phyloP scores from a whole-genome alignment of 306 rosid genomes.

The Lathyrus sativus region DNA sequence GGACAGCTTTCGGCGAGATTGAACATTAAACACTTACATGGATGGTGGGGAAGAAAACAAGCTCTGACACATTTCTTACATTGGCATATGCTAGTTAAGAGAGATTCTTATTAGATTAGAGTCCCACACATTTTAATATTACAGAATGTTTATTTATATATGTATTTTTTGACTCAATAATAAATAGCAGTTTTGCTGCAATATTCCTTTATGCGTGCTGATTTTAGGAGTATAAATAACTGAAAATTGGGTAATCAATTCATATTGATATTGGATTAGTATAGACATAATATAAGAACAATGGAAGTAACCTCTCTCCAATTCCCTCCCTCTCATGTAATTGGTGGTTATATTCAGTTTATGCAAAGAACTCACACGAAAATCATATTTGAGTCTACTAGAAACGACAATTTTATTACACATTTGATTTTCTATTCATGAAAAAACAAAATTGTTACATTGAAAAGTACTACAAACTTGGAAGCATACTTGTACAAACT shows the following conservation, averaged over 20 bases:
- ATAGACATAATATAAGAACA: background rate
- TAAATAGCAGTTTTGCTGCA: constrained; percentile 45
- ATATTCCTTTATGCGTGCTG: constrained; percentile 16
- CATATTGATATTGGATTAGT: constrained; percentile 3
- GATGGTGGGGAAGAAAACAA: constrained; percentile 25
- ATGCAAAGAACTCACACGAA: background rate
- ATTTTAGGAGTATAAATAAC: constrained; percentile 6
- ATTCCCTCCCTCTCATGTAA: background rate
- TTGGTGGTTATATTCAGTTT: background rate
- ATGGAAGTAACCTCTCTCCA: background rate
- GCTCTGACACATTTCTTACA: constrained; percentile 31
- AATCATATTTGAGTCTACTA: constrained; percentile 1
- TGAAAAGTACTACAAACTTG: constrained; percentile 18
- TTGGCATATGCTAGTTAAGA: constrained; percentile 40
- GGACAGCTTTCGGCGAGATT: constrained; percentile 24
- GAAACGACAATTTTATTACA: background rate
- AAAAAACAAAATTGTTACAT: background rate
- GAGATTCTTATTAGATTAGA: constrained; percentile 51
- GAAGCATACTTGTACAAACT: constrained; percentile 32
- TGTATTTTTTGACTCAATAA: constrained; percentile 50
- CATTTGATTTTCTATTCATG: constrained; percentile 15
- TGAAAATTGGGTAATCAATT: constrained; percentile 11
- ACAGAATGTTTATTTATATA: constrained; percentile 44
- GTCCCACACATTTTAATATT: constrained; percentile 47
- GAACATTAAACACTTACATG: constrained; percentile 30